These are phyloP conservation scores for Silene coronaria DNA, from an alignment of 179 eudicot species.

Conservation along the genomic window DNA sequence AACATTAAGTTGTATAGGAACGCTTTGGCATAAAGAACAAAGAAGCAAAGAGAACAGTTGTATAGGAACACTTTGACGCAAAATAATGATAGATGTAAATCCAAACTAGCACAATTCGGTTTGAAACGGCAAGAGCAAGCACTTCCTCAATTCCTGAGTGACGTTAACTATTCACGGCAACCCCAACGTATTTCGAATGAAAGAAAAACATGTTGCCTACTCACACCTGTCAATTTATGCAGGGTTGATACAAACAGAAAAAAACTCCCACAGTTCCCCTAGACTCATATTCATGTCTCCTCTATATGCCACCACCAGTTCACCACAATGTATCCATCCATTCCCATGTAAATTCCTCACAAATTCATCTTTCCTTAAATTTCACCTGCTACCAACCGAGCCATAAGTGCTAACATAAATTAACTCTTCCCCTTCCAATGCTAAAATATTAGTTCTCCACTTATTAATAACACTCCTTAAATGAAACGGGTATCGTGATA, in stretches of 20 bases:
- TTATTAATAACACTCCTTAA: not conserved
- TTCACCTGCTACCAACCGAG: not conserved
- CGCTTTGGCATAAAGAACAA: not conserved
- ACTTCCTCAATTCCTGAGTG: too few relatives aligned
- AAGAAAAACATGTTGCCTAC: too few relatives aligned
- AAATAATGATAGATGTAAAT: not conserved
- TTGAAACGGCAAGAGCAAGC: too few relatives aligned
- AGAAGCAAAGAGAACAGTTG: not conserved
- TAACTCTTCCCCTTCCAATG: not conserved
- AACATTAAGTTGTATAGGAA: slow-evolving; percentile 27
- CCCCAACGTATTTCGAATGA: too few relatives aligned
- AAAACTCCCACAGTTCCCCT: not conserved
- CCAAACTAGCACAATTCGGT: not conserved
- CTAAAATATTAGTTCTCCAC: not conserved
- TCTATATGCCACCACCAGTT: not conserved
- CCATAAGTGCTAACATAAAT: not conserved
- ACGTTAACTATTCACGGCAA: too few relatives aligned
- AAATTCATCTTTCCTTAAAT: not conserved
- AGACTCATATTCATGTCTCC: not conserved
- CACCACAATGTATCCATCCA: not conserved
- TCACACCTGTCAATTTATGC: too few relatives aligned
- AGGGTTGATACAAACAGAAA: too few relatives aligned
- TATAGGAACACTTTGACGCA: too few relatives aligned
- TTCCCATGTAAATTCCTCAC: not conserved
- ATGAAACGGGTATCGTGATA: not conserved